Base-by-base conservation (phyloP, 2,329 filamentous ascomycete species). In the Scedosporium minutisporum region DNA sequence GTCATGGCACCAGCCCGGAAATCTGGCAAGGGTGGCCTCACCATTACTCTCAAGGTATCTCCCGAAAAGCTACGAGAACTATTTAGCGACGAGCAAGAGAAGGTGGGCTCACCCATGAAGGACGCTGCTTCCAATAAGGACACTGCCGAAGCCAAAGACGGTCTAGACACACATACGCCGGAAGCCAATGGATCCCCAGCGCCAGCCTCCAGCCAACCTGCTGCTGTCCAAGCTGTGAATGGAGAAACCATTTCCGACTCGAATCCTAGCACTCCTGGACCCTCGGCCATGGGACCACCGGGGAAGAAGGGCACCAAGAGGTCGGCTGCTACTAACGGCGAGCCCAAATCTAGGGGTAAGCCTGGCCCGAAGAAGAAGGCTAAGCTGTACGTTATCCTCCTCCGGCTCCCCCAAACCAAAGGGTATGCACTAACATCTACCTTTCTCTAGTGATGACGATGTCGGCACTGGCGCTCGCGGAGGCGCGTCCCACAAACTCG, bases 341-440 rank as follows among this genome's bases (percentile, higher is more conserved):
- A 78, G 27, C 80, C 87, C n/a, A 92, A 90, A 75, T 80, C 87
- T 62, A 81, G 90, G 72, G 89, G 89, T 72, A 96, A 96, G 78
- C 93, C 95, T 6, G 93, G 93, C 6, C 93, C 93, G 0, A 97
- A 97, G 84, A 96, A 97, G 85, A 96, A 96, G 79, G 87, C 90
- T 67, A 87, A 89, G 81, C 77, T 96, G 93, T 97, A 88, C 78
- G 92, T 88, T 33, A 33, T 41, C 18, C 51, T 6, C 44, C 51
- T 63, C 41, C 62, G 25, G 60, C 33, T 27, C 62, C 44, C 33
- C 62, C 6, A 42, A 29, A 33, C 55, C 23, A 55, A 53, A 38
- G 33, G 6, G 10, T 60, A 62, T 29, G 62, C 53, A 63, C 62
- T 61, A 46, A 41, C 63, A 64, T 44, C 62, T 65, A 60, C 66